Conservation (phyloP, 805 yeast genomes). For the Candida germanica region DNA sequence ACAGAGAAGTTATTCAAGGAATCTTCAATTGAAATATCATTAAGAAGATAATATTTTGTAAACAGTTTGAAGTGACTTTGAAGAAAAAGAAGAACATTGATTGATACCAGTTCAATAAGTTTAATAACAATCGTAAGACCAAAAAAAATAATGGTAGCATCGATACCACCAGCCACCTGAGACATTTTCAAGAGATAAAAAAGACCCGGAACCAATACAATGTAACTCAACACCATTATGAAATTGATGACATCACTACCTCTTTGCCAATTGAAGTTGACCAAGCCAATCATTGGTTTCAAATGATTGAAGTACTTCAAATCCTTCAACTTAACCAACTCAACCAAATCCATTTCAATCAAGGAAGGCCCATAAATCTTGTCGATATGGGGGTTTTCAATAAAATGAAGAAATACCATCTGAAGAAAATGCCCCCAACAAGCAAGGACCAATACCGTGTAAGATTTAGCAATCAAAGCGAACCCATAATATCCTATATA, state of each 20-base stretch:
- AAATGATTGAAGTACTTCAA: constrained; percentile 39
- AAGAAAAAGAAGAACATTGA: constrained; percentile 48
- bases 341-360: constrained; percentile 34
- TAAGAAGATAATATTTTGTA: constrained; percentile 61
- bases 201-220: constrained; percentile 42
- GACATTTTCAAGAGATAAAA: constrained; percentile 18
- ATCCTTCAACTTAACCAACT: constrained; percentile 47
- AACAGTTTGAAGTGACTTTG: constrained; percentile 63
- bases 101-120: constrained; percentile 47
- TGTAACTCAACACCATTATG: constrained; percentile 38
- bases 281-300: constrained; percentile 56
- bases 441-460: constrained; percentile 65
- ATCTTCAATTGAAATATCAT: constrained; percentile 59
- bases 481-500: constrained; percentile 85
- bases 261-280: constrained; percentile 62
- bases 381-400: constrained; percentile 85
- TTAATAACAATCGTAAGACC: constrained; percentile 46
- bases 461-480: constrained; percentile 72
- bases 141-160: constrained; percentile 30
- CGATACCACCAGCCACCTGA: constrained; percentile 4
- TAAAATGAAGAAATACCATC: constrained; percentile 67
- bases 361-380: constrained; percentile 62
- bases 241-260: constrained; percentile 58
- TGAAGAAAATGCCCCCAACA: constrained; percentile 74
- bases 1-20: constrained; percentile 75